Percentiles rank a stretch among this genome's conserved stretches.
Evolutionary conservation across 2,329 filamentous ascomycete species (phyloP).

Genomic region (Fusarium albosuccineum): DNA sequence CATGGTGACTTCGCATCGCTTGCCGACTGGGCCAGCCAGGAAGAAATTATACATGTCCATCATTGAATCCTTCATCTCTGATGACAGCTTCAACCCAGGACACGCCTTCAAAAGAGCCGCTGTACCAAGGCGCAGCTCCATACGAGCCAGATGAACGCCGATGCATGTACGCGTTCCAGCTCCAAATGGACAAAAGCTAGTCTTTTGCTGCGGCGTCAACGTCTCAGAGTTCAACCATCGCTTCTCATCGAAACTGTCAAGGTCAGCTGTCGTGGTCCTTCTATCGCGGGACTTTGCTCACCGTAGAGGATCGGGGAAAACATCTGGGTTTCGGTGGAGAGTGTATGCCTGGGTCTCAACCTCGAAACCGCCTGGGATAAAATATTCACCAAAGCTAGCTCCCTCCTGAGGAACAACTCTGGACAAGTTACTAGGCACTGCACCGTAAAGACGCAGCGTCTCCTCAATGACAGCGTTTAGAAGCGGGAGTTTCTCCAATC

Average conservation of each 20-base stretch:
- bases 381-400: conserved; percentile 2
- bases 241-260: not conserved
- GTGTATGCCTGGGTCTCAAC: conserved; percentile 15
- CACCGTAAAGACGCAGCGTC: conserved; percentile 17
- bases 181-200: not conserved
- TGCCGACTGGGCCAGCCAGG: no score
- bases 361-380: not conserved
- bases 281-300: no score
- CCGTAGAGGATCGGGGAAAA: not conserved
- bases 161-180: not conserved
- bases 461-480: conserved; percentile 4
- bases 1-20: no score
- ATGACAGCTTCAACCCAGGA: no score
- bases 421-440: conserved; percentile 10
- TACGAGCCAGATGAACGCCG: conserved; percentile 8
- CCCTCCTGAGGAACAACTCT: conserved; percentile 10
- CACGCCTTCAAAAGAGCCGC: not conserved
- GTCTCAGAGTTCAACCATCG: not conserved
- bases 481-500: not conserved
- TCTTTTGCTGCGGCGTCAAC: not conserved
- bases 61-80: no score
- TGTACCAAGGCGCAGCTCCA: conserved; percentile 7
- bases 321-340: not conserved
- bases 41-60: no score
- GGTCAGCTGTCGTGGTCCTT: no score